Evolutionary conservation across 2,329 filamentous ascomycete species (phyloP).

Genomic region (Colletotrichum truncatum): DNA sequence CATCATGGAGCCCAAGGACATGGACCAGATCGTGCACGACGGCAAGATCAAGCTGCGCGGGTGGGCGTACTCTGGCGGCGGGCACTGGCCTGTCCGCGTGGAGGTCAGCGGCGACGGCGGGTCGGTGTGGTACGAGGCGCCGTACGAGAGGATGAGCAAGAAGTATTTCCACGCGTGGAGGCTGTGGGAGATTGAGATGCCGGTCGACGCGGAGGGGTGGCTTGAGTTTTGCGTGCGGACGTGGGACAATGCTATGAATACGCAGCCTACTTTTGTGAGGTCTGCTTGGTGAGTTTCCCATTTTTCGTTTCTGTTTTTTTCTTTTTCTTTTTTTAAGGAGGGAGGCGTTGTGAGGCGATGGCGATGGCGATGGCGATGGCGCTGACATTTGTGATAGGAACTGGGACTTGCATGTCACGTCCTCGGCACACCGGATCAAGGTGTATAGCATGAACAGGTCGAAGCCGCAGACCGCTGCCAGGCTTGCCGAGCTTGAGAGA

Average conservation of each 20-base stretch:
- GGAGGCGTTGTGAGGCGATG: too few relatives aligned
- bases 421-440: constrained; percentile 67
- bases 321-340: too few relatives aligned
- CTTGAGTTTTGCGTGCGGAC: constrained; percentile 65
- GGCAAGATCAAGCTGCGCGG: constrained; percentile 63
- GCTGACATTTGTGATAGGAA: constrained; percentile 55
- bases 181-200: constrained; percentile 69
- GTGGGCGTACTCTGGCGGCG: constrained; percentile 68
- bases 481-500: constrained; percentile 61
- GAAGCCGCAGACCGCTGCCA: constrained; percentile 54
- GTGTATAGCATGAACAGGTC: constrained; percentile 70
- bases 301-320: too few relatives aligned
- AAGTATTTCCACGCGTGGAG: constrained; percentile 74
- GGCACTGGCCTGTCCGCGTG: constrained; percentile 68
- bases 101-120: constrained; percentile 72
- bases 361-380: too few relatives aligned
- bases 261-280: constrained; percentile 64
- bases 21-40: constrained; percentile 67
- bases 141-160: constrained; percentile 64
- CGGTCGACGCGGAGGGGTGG: constrained; percentile 70
- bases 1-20: constrained; percentile 70
- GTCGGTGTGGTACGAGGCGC: constrained; percentile 71
- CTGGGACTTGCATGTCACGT: constrained; percentile 73
- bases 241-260: constrained; percentile 71
- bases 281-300: constrained; percentile 7